phyloP scores from a whole-genome alignment of 2,329 filamentous ascomycete genomes.

The Pochonia chlamydosporia region DNA sequence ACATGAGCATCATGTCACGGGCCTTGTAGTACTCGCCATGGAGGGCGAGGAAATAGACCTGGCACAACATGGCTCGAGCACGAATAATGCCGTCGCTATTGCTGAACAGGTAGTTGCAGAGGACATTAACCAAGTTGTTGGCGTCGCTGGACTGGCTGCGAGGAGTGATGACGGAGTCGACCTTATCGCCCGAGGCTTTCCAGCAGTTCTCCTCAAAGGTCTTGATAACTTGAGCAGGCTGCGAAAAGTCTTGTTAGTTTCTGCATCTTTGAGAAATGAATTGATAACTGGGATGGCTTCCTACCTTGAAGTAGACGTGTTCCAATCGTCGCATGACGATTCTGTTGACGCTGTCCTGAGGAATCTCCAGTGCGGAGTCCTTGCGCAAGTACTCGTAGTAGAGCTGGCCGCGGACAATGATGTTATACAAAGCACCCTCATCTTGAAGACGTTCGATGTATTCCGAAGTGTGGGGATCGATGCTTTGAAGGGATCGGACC shows the following conservation, averaged over 20 bases:
- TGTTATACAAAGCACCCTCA: slow-evolving; percentile 84
- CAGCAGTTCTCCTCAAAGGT: slow-evolving; percentile 93
- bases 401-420: slow-evolving; percentile 79
- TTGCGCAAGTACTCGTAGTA: slow-evolving; percentile 81
- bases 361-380: slow-evolving; percentile 62
- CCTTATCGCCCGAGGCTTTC: slow-evolving; percentile 65
- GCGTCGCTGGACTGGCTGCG: slow-evolving; percentile 64
- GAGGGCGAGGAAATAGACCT: slow-evolving; percentile 96
- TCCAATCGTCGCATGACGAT: slow-evolving; percentile 91
- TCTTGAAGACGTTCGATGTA: slow-evolving; percentile 95
- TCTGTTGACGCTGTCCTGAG: slow-evolving; percentile 86
- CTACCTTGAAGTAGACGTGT: slow-evolving; percentile 96
- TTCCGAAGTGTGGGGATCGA: slow-evolving; percentile 97
- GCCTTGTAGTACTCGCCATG: slow-evolving; percentile 98
- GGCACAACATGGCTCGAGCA: slow-evolving; percentile 93
- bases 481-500: slow-evolving; percentile 91
- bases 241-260: not conserved
- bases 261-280: not conserved
- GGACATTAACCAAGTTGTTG: slow-evolving; percentile 69
- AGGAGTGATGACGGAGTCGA: slow-evolving; percentile 78
- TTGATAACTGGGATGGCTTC: slow-evolving; percentile 13
- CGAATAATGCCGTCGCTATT: slow-evolving; percentile 94
- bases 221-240: slow-evolving; percentile 84
- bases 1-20: slow-evolving; percentile 99
- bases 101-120: slow-evolving; percentile 92